These are phyloP conservation scores for Mariannaea elegans DNA, from an alignment of 2,329 filamentous ascomycete genomes.

Conservation along the genomic window DNA sequence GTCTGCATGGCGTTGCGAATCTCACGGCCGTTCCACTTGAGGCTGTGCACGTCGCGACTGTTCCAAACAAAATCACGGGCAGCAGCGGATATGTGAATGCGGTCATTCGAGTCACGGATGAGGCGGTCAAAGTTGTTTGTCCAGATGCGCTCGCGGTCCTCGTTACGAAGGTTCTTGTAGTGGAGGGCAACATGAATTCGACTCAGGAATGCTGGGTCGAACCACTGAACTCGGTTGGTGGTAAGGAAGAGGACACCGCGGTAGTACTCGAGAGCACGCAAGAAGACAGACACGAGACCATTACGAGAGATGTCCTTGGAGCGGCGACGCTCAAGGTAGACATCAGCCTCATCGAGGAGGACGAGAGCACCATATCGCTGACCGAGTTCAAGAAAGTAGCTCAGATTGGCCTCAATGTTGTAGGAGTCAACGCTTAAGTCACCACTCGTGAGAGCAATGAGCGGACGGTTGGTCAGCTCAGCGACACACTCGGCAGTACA, in stretches of 20 bases:
- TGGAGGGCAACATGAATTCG: slow-evolving; percentile 60
- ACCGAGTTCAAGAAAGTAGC: slow-evolving; percentile 58
- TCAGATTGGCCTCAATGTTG: slow-evolving; percentile 53
- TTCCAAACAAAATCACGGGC: slow-evolving; percentile 52
- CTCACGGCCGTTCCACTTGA: slow-evolving; percentile 55
- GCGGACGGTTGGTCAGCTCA: slow-evolving; percentile 59
- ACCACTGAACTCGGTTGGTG: slow-evolving; percentile 58
- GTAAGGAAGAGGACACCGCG: slow-evolving; percentile 60
- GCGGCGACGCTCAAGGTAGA: slow-evolving; percentile 64
- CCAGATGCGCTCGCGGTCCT: slow-evolving; percentile 57
- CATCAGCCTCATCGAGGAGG: slow-evolving; percentile 68
- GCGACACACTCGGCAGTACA: slow-evolving; percentile 65
- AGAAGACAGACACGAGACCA: slow-evolving; percentile 58
- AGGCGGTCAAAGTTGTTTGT: slow-evolving; percentile 56
- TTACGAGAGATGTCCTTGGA: slow-evolving; percentile 55
- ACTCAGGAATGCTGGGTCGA: slow-evolving; percentile 59
- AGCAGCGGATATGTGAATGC: slow-evolving; percentile 48
- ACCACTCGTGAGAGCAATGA: slow-evolving; percentile 60
- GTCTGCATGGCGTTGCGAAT: slow-evolving; percentile 57
- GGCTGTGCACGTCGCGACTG: slow-evolving; percentile 46
- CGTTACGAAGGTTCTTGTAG: slow-evolving; percentile 52
- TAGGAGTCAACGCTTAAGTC: slow-evolving; percentile 54
- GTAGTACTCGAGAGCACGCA: slow-evolving; percentile 62
- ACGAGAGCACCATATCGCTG: slow-evolving; percentile 61
- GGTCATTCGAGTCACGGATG: slow-evolving; percentile 50